Evolutionary conservation across 371 early-diverging fungal species (phyloP), one percentile per base, ranked within the genome.

Genomic region (Choanephora cucurbitarum): DNA sequence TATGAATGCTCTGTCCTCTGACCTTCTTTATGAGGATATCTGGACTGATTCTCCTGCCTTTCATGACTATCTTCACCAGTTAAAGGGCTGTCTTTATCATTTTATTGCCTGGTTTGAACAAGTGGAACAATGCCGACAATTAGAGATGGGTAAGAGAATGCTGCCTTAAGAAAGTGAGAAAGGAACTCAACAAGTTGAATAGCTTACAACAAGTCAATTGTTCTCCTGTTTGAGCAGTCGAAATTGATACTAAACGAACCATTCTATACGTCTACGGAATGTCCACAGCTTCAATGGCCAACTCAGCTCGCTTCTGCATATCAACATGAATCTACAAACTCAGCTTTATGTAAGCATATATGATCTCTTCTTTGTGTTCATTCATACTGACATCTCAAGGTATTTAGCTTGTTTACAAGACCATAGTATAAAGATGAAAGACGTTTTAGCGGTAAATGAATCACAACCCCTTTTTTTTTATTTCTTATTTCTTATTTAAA

Each of bases 11-110:
- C 19, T 60, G 22, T 60, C 64, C 7, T 64, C 57, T 28, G 59
- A 64, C 40, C 58, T 59, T 9, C 28, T 64, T 9, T 68, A 60
- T 11, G 70, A 69, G 23, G 70, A 69, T 41, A 57, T 69, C n/a
- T 66, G 70, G 70, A 69, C 57, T 28, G 72, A 72, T 57, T 68
- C 72, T 0, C 62, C 66, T 23, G 57, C 48, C 2, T 68, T 68
- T 45, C 66, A 60, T 48, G 63, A 68, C 19, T 67, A 68, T 40
- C 41, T 72, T 3, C 50, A 59, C 21, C 46, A 55, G 10, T 44
- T 67, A 18, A 63, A 68, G 44, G 51, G 56, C 18, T 68, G 60
- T 52, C 37, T 72, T 10, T 46, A 58, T 6, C 58, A 55, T n/a
- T 68, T 57, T 49, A 39, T 67, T 22, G 49, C 47, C 17, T 71